Evolutionary conservation across 1,284 basidiomycete species (phyloP).

Genomic region (Cryptococcus amylolentus): DNA sequence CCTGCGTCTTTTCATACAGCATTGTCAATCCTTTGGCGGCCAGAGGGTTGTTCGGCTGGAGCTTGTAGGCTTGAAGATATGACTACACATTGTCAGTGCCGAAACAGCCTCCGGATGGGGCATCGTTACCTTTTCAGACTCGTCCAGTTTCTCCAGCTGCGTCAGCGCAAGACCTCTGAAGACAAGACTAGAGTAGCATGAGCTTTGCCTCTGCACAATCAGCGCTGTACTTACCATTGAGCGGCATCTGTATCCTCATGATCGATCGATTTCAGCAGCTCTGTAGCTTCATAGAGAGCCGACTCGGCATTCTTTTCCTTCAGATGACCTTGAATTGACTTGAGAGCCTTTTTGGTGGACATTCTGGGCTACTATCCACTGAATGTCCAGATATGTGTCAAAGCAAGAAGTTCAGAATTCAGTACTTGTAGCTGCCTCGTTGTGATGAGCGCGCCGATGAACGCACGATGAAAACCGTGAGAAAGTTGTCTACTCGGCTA

Average conservation of each 20-base stretch:
- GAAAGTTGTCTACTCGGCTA: too few relatives aligned
- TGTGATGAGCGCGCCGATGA: too few relatives aligned
- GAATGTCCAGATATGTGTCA: too few relatives aligned
- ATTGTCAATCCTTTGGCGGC: slow-evolving; percentile 71
- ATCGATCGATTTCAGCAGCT: slow-evolving; percentile 59
- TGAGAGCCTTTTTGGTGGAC: slow-evolving; percentile 55
- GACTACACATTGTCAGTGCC: slow-evolving; percentile 52
- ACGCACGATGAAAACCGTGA: too few relatives aligned
- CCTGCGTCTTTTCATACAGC: slow-evolving; percentile 63
- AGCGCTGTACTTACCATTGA: slow-evolving; percentile 60
- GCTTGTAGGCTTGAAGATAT: slow-evolving; percentile 68
- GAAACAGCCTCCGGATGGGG: background rate
- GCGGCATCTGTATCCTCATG: slow-evolving; percentile 54
- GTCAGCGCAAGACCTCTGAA: slow-evolving; percentile 73
- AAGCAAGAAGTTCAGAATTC: too few relatives aligned
- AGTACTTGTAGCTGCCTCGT: too few relatives aligned
- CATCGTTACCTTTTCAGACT: slow-evolving; percentile 73
- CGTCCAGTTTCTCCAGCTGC: slow-evolving; percentile 64
- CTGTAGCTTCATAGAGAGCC: slow-evolving; percentile 49
- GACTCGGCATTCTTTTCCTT: slow-evolving; percentile 66
- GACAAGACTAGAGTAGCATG: slow-evolving; percentile 60
- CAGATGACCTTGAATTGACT: slow-evolving; percentile 73
- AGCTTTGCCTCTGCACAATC: background rate
- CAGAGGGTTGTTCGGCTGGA: slow-evolving; percentile 62
- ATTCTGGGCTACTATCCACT: background rate